Base-by-base conservation (phyloP, 768 basidiomycete genomes). In the Heimioporus sp. region DNA sequence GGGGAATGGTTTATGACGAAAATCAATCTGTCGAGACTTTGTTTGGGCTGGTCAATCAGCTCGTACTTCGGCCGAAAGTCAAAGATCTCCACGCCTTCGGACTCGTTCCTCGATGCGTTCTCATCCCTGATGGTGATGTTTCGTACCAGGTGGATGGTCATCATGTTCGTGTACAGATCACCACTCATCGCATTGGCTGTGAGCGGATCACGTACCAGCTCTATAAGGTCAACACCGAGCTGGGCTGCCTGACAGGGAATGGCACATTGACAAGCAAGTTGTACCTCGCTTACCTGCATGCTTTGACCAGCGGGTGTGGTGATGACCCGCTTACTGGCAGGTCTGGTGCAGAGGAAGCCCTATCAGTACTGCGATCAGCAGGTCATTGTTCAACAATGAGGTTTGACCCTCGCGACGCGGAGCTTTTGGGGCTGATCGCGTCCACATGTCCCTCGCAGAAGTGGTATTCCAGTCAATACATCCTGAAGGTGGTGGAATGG, bases 311-410 rank as follows among this genome's bases (percentile, higher is more conserved):
- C 12, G 47, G 73, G 24, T 68, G 67, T 31, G 61, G 74, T 8
- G 61, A 65, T 2, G 79, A 80, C 54, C 76, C 77, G 0, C 65
- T 80, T 20, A 76, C 73, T 0, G 54, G 57, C 15, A 71, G 71
- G n/a, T 74, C 72, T 0, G 80, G 79, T 12, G 71, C 70, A 3
- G 70, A 76, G 34, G 70, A 79, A 43, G 78, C 78, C 0, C 55
- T 79, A 5, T 54, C 63, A n/a, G 59, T 72, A 35, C 59, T 81
- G 38, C 54, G 50, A 6, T 76, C 74, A 0, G 71, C 75, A 9
- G 54, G 64, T 10, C 71, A 63, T 24, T 61, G 57, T 19, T 77
- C 79, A 0, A 76, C 76, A 43, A 69, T 72, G 61, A 56, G 55
- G 13, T 59, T 78, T 7, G 46, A 51, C 10, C 0, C 41, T 10